Evolutionary conservation across 257 asterid species (phyloP), one percentile per base, ranked within the genome.

Genomic region (Nicotiana benthamiana): DNA sequence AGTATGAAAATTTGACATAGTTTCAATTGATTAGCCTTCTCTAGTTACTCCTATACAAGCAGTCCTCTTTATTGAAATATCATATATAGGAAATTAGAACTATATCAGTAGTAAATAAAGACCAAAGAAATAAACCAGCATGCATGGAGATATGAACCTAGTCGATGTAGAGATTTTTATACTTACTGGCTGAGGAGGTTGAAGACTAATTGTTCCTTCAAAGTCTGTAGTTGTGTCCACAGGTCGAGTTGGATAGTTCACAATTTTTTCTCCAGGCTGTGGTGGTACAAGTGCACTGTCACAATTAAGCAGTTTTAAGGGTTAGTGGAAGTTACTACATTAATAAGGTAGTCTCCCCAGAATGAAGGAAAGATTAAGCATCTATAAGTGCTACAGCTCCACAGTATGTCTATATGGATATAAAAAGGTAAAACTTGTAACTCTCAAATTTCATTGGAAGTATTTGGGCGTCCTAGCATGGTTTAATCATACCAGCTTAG

Each of bases 191-290:
- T 92, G 98, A 85, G 97, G 85, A 82, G 97, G 93, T 89, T 95
- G 99, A 80, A 95, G 96, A 83, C 97, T 95, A 61, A 90, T 92
- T 77, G 99, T 92, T 85, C 98, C 99, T 88, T 92, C 99, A 83
- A 95, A 92, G 88, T 95, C 99, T 22, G 94, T 93, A 68, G 87
- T 81, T 74, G 97, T 89, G 86, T 93, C 98, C 87, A 95, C 98
- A 30, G 99, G 99, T 79, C 99, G 94, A 83, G 80, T 89, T 46
- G 97, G 98, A 90, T 95, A 95, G 81, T 89, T 92, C 72, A 95
- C 96, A 66, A 91, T 89, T 92, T 95, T 95, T 87, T 93, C 99
- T 81, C 94, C 97, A 46, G 97, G 96, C 83, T 91, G 99, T 67
- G 93, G 93, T n/a, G 98, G 87, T 78, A 90, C 93, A 77, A 92